phyloP scores from a whole-genome alignment of 1,139 yeast species.

The Debaryomyces fabryi region DNA sequence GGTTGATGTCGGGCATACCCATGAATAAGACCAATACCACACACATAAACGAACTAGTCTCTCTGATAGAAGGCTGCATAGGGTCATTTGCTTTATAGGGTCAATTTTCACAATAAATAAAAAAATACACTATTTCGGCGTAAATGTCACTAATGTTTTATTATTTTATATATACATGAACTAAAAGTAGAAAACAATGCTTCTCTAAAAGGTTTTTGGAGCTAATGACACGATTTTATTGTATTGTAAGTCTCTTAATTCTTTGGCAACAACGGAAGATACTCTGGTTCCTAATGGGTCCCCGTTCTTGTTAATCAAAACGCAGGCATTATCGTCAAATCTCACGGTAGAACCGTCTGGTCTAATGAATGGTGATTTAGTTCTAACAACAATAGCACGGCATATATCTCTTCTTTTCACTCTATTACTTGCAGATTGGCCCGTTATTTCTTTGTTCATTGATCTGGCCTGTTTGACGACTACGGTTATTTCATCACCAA shows the following conservation, averaged over 20 bases:
- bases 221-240: conserved; percentile 91
- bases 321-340: conserved; percentile 98
- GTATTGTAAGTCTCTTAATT: conserved; percentile 79
- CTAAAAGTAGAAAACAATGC: neutral
- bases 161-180: conserved; percentile 11
- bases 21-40: conserved; percentile 16
- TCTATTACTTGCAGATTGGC: conserved; percentile 72
- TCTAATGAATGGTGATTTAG: conserved; percentile 83
- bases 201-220: conserved; percentile 68
- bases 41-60: conserved; percentile 23
- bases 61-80: conserved; percentile 28
- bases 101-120: conserved; percentile 23
- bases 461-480: conserved; percentile 94
- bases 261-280: conserved; percentile 89
- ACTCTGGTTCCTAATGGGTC: conserved; percentile 97
- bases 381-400: conserved; percentile 93
- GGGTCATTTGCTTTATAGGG: conserved; percentile 25
- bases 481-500: conserved; percentile 92
- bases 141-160: neutral
- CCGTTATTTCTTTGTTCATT: conserved; percentile 59
- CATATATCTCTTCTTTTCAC: conserved; percentile 95
- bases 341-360: conserved; percentile 85
- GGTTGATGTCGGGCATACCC: conserved; percentile 22
- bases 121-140: neutral
- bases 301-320: conserved; percentile 83